Evolutionary conservation across 1,284 basidiomycete genomes (phyloP).

Genomic region (Melampsora occidentalis): DNA sequence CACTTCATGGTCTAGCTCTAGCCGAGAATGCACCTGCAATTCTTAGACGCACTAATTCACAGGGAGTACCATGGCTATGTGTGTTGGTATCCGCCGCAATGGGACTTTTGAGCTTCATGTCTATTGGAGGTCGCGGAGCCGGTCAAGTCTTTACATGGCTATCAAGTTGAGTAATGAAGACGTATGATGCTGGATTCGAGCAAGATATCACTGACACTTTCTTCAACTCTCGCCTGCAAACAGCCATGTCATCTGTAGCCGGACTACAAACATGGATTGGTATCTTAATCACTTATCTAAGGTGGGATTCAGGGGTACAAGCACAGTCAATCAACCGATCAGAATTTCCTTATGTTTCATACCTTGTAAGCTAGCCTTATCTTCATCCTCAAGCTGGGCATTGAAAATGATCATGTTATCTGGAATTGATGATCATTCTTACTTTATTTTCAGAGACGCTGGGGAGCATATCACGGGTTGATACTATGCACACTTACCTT

Average conservation of each 20-base stretch:
- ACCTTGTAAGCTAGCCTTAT: conserved; percentile 49
- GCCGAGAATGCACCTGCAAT: conserved; percentile 58
- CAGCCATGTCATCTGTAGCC: conserved; percentile 57
- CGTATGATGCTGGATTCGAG: not conserved
- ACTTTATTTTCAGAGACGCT: not conserved
- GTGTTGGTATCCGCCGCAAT: conserved; percentile 68
- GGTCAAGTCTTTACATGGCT: conserved; percentile 75
- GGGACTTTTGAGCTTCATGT: conserved; percentile 70
- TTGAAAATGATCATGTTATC: no score
- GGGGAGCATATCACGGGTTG: not conserved
- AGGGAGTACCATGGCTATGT: conserved; percentile 72
- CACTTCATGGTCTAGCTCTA: conserved; percentile 59
- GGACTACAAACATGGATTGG: conserved; percentile 79
- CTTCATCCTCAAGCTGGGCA: no score
- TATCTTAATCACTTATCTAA: conserved; percentile 73
- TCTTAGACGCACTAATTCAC: conserved; percentile 59
- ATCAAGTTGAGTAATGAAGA: conserved; percentile 53
- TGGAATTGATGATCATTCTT: not conserved
- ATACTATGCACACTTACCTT: not conserved
- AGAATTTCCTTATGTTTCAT: conserved; percentile 65
- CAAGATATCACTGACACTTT: not conserved
- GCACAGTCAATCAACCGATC: conserved; percentile 69
- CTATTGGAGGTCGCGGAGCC: conserved; percentile 61
- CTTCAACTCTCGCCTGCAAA: conserved; percentile 14
- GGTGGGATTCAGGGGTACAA: conserved; percentile 72